These are phyloP conservation scores for Russula abietina DNA, from an alignment of 768 basidiomycete species.

Conservation along the genomic window DNA sequence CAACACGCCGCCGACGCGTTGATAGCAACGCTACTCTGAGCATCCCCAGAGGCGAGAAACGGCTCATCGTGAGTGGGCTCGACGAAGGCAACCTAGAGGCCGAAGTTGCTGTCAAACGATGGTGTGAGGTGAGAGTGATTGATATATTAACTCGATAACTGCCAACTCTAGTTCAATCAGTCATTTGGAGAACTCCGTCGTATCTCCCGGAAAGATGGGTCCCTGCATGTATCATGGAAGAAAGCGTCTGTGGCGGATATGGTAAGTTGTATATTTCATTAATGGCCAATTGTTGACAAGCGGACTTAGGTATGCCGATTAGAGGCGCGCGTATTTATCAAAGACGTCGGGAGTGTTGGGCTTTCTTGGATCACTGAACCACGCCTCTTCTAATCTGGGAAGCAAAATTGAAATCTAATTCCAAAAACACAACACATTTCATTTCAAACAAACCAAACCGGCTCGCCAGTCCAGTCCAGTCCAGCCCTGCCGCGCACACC, in stretches of 20 bases:
- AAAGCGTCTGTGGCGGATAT: conserved; percentile 24
- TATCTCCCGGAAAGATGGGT: conserved; percentile 21
- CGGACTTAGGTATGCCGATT: conserved; percentile 25
- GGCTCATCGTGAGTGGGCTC: conserved; percentile 23
- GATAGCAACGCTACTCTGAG: conserved; percentile 6
- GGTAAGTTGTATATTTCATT: conserved; percentile 12
- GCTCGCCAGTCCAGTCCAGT: conserved; percentile 9
- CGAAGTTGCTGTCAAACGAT: conserved; percentile 22
- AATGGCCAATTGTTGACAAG: conserved; percentile 7
- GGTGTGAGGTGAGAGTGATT: conserved; percentile 24
- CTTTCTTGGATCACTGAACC: conserved; percentile 23
- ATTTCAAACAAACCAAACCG: conserved; percentile 15
- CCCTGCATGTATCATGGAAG: conserved; percentile 24
- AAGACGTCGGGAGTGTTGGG: conserved; percentile 23
- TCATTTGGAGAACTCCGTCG: conserved; percentile 24
- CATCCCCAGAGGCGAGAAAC: conserved; percentile 14
- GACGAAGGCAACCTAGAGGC: conserved; percentile 19
- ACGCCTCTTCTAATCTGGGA: conserved; percentile 20
- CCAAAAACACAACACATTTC: not conserved
- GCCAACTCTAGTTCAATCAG: conserved; percentile 2
- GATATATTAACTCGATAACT: not conserved
- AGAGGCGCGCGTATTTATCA: conserved; percentile 24
- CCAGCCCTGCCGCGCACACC: not conserved
- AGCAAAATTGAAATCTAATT: not conserved
- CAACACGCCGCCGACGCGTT: conserved; percentile 14